These are phyloP conservation scores for Biscogniauxia marginata DNA, from an alignment of 2,329 filamentous ascomycete species.

Conservation along the genomic window DNA sequence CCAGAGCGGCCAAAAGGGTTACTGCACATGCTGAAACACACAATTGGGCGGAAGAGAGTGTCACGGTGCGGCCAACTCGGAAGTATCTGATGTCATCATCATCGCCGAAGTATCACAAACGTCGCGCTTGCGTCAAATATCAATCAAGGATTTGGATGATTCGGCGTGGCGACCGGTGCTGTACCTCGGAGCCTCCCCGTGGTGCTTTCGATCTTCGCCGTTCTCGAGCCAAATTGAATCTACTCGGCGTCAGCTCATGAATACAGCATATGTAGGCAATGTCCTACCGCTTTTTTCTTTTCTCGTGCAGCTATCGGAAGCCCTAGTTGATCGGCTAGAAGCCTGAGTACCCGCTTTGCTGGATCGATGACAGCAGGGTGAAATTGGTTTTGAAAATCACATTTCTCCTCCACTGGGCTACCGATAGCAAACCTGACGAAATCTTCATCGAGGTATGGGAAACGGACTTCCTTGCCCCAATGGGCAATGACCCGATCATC, in stretches of 20 bases:
- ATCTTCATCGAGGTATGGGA: conserved; percentile 85
- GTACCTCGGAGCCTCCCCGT: conserved; percentile 66
- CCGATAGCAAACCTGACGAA: conserved; percentile 79
- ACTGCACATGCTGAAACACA: conserved; percentile 49
- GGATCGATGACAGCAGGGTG: conserved; percentile 58
- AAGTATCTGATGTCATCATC: conserved; percentile 76
- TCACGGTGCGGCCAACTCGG: conserved; percentile 49
- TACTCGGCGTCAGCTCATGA: conserved; percentile 32
- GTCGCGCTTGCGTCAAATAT: not conserved
- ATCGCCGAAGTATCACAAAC: conserved; percentile 43
- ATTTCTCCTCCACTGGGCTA: conserved; percentile 78
- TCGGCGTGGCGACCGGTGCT: conserved; percentile 50
- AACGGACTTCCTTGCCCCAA: conserved; percentile 85
- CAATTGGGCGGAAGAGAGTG: conserved; percentile 28
- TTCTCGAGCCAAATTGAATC: conserved; percentile 82
- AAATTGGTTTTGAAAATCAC: conserved; percentile 67
- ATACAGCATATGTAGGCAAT: not conserved
- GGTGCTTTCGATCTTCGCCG: conserved; percentile 73
- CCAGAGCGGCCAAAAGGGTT: conserved; percentile 42
- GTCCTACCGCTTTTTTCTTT: conserved; percentile 83
- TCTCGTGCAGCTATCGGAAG: conserved; percentile 73
- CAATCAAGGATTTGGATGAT: not conserved
- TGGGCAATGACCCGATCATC: conserved; percentile 90
- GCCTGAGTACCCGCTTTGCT: conserved; percentile 76
- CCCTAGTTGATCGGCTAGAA: conserved; percentile 72